Evolutionary conservation across 108 stramenopile genomes (phyloP).

Genomic region (Conticribra weissflogii): DNA sequence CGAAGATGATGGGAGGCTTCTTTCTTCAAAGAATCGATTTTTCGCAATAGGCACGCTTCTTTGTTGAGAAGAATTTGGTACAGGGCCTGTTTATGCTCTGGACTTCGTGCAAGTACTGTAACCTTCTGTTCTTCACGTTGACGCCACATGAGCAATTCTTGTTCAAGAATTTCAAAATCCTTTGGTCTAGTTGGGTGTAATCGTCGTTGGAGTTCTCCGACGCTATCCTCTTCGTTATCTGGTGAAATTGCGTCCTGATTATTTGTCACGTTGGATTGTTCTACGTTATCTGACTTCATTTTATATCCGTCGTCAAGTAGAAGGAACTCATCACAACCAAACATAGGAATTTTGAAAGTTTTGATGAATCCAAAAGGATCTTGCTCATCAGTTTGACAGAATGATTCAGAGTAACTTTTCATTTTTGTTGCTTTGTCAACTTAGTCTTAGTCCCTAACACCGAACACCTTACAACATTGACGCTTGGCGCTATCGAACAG

Average conservation of each 20-base stretch:
- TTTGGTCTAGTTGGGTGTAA: slow-evolving; percentile 28
- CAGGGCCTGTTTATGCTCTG: slow-evolving; percentile 23
- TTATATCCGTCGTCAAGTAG: not conserved
- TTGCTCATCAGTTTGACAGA: not conserved
- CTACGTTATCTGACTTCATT: not conserved
- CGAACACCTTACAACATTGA: too few relatives aligned
- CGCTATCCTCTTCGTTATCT: not conserved
- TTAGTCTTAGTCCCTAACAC: not conserved
- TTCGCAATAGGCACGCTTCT: slow-evolving; percentile 31
- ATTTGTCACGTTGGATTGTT: not conserved
- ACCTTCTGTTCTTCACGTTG: slow-evolving; percentile 42
- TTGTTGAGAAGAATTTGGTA: slow-evolving; percentile 11
- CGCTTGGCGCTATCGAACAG: too few relatives aligned
- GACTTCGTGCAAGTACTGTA: slow-evolving; percentile 5
- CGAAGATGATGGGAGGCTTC: slow-evolving; percentile 11
- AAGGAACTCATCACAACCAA: not conserved
- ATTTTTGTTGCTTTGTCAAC: not conserved
- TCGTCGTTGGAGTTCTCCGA: slow-evolving; percentile 26
- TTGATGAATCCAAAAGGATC: slow-evolving; percentile 7
- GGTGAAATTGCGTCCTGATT: not conserved
- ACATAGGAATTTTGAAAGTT: not conserved
- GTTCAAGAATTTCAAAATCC: slow-evolving; percentile 32
- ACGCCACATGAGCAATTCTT: slow-evolving; percentile 37
- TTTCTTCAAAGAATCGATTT: slow-evolving; percentile 30
- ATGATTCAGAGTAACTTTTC: not conserved